Conservation (phyloP, 768 basidiomycete genomes). For the Psilocybe azurescens region DNA sequence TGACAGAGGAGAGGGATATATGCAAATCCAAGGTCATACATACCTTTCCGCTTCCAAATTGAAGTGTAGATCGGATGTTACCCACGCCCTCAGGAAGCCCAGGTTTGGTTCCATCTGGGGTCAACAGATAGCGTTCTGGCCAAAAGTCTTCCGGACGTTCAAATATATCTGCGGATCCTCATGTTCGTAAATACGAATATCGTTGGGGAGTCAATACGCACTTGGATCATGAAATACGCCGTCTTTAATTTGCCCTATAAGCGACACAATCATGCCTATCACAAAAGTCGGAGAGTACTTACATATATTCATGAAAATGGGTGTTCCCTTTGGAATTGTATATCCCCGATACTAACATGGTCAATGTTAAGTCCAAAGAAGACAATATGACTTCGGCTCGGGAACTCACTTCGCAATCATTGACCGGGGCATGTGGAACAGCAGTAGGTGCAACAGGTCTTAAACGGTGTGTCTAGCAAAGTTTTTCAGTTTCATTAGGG, state of each 20-base stretch:
- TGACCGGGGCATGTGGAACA: not conserved
- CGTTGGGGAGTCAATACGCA: not conserved
- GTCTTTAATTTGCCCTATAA: not conserved
- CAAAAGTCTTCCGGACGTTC: not conserved
- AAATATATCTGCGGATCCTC: not conserved
- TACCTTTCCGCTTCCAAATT: not conserved
- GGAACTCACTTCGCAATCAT: not conserved
- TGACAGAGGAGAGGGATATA: too few relatives aligned
- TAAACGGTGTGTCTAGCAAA: not conserved
- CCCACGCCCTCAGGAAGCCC: not conserved
- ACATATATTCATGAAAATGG: not conserved
- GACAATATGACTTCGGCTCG: not conserved
- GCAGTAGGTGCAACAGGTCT: not conserved
- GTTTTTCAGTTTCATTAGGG: not conserved
- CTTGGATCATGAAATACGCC: not conserved
- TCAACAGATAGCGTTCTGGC: not conserved
- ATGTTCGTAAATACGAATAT: not conserved
- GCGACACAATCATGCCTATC: too few relatives aligned
- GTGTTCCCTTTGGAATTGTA: not conserved
- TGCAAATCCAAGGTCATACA: not conserved
- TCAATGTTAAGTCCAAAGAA: not conserved
- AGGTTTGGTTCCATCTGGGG: not conserved
- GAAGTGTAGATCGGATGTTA: not conserved
- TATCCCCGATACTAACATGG: not conserved
- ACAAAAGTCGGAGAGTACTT: not conserved